Evolutionary conservation across 176 grass and related monocot genomes (phyloP).

Genomic region (Cymbopogon citratus): DNA sequence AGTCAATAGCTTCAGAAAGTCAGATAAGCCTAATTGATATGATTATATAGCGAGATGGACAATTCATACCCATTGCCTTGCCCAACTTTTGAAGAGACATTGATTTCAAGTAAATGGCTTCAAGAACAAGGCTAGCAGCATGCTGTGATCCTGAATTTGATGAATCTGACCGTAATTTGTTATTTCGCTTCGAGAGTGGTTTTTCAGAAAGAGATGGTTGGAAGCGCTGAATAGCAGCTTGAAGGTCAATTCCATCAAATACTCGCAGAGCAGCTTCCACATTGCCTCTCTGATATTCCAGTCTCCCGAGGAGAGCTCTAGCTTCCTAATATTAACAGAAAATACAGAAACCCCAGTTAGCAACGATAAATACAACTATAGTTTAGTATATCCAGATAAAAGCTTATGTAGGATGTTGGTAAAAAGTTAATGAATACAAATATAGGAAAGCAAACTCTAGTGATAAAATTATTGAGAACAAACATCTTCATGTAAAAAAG

Average conservation of each 20-base stretch:
- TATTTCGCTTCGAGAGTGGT: constrained; percentile 42
- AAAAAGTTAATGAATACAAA: neutral
- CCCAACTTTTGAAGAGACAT: constrained; percentile 92
- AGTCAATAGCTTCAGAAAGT: constrained; percentile 1
- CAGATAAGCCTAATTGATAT: constrained; percentile 13
- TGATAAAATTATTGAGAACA: neutral
- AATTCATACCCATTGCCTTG: constrained; percentile 63
- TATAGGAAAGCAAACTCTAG: neutral
- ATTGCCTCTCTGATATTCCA: constrained; percentile 97
- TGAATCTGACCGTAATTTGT: constrained; percentile 50
- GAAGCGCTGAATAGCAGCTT: constrained; percentile 81
- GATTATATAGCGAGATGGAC: neutral
- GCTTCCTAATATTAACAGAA: constrained; percentile 65
- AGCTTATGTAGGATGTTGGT: neutral
- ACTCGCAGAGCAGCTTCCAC: constrained; percentile 86
- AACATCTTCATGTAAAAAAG: neutral
- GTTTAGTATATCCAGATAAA: neutral
- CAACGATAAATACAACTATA: neutral
- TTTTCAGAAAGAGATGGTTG: constrained; percentile 72
- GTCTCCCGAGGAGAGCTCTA: constrained; percentile 74
- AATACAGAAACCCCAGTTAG: constrained; percentile 4
- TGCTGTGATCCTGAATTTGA: constrained; percentile 73
- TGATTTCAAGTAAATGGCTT: constrained; percentile 97
- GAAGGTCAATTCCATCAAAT: constrained; percentile 91
- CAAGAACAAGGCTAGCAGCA: constrained; percentile 89